These are phyloP conservation scores for Primulina huaijiensis DNA, from an alignment of 257 asterid species.

Conservation along the genomic window DNA sequence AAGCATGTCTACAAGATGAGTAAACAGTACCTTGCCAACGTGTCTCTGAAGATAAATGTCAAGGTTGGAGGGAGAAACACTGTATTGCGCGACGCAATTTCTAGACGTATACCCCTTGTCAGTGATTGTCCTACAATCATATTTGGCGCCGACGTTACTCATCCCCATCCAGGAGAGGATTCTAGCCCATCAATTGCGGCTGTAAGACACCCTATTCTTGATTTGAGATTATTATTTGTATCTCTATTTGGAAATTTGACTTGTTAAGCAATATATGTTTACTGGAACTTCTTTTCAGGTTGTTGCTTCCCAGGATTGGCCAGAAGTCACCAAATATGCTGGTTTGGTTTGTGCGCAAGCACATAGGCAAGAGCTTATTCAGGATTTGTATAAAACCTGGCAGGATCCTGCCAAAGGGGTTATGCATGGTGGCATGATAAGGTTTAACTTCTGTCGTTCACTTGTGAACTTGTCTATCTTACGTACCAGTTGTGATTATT, in stretches of 20 bases:
- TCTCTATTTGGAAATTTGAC: background rate
- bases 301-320: slow-evolving; percentile 99
- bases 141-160: slow-evolving; percentile 57
- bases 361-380: slow-evolving; percentile 90
- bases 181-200: slow-evolving; percentile 75
- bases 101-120: slow-evolving; percentile 59
- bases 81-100: slow-evolving; percentile 46
- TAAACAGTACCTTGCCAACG: slow-evolving; percentile 54
- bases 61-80: slow-evolving; percentile 67
- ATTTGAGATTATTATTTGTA: background rate
- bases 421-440: slow-evolving; percentile 92
- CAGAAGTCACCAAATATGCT: slow-evolving; percentile 88
- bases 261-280: slow-evolving; percentile 4
- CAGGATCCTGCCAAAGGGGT: slow-evolving; percentile 80
- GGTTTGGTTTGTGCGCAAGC: slow-evolving; percentile 98
- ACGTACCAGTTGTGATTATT: background rate
- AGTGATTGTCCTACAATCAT: slow-evolving; percentile 52
- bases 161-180: slow-evolving; percentile 59
- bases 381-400: slow-evolving; percentile 82
- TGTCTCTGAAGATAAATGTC: slow-evolving; percentile 46
- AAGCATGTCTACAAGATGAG: slow-evolving; percentile 47
- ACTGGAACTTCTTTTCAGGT: slow-evolving; percentile 45
- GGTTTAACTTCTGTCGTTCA: slow-evolving; percentile 35
- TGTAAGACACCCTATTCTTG: slow-evolving; percentile 33
- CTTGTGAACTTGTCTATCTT: background rate